A percentile compares a stretch with the other conserved stretches of the same genome.
Evolutionary conservation across 345 rosid genomes (phyloP).

Genomic region (rapeseed (Brassica napus)): DNA sequence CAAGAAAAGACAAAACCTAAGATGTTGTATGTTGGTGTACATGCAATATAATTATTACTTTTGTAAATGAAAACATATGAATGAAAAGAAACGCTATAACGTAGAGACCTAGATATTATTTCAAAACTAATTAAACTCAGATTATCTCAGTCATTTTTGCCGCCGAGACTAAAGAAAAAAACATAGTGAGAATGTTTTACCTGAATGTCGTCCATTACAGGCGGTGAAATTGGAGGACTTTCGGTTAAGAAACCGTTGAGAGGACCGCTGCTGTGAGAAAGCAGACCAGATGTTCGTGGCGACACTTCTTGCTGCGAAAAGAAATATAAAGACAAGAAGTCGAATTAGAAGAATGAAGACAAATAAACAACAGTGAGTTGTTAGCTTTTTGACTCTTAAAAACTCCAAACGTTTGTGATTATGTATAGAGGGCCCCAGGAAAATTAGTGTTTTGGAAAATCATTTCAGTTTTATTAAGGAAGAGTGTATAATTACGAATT

Average conservation of each 20-base stretch:
- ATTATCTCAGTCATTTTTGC: not conserved
- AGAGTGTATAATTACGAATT: slow-evolving; percentile 18
- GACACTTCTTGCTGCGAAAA: slow-evolving; percentile 79
- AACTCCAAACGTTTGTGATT: slow-evolving; percentile 30
- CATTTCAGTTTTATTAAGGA: slow-evolving; percentile 19
- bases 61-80: not conserved
- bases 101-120: not conserved
- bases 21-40: not conserved
- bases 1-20: not conserved
- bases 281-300: slow-evolving; percentile 80
- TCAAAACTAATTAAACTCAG: not conserved
- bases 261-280: slow-evolving; percentile 90
- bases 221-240: slow-evolving; percentile 96
- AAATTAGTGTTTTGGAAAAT: slow-evolving; percentile 5
- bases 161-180: not conserved
- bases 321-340: not conserved
- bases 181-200: slow-evolving; percentile 38
- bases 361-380: slow-evolving; percentile 15
- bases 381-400: slow-evolving; percentile 31
- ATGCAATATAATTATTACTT: too few species aligned
- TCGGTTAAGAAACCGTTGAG: slow-evolving; percentile 58
- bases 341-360: slow-evolving; percentile 19
- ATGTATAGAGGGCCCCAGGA: slow-evolving; percentile 19
- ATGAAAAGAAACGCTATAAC: not conserved
- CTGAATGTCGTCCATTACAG: slow-evolving; percentile 75